phyloP scores from a whole-genome alignment of 495 filamentous ascomycete species.

The Aspergillus incahuasiensis region DNA sequence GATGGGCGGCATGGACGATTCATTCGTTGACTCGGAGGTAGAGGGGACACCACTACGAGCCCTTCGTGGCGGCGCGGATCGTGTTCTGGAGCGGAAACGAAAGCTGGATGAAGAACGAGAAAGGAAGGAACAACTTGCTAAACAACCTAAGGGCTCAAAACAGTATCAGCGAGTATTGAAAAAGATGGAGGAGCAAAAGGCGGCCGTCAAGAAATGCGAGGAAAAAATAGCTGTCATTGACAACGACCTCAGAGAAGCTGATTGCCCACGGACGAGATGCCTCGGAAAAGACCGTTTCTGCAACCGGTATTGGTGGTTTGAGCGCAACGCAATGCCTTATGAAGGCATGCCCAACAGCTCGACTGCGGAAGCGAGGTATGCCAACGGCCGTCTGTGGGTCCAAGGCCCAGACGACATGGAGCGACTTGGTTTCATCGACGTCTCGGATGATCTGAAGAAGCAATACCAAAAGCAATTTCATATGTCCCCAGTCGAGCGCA shows the following conservation, averaged over 20 bases:
- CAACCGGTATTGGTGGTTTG: conserved; percentile 99
- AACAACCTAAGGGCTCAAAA: conserved; percentile 81
- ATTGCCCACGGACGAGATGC: conserved; percentile 83
- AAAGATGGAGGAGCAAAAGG: conserved; percentile 81
- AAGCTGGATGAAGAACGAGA: conserved; percentile 82
- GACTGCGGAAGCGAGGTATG: conserved; percentile 79
- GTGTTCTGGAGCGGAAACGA: conserved; percentile 72
- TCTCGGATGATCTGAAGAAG: conserved; percentile 61
- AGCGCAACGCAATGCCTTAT: conserved; percentile 97
- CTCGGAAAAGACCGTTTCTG: conserved; percentile 93
- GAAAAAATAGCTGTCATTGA: conserved; percentile 78
- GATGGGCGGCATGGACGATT: conserved; percentile 62
- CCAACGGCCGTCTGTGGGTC: conserved; percentile 93
- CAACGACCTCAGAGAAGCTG: conserved; percentile 87
- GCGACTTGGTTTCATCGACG: conserved; percentile 76
- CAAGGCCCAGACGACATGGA: conserved; percentile 93
- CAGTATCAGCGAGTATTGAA: conserved; percentile 81
- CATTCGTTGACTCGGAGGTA: conserved; percentile 55
- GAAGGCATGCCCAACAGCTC: conserved; percentile 83
- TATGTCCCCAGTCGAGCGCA: conserved; percentile 79
- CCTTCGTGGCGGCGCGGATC: conserved; percentile 70
- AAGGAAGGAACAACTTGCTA: conserved; percentile 71
- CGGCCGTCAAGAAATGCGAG: conserved; percentile 71
- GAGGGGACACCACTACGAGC: conserved; percentile 62
- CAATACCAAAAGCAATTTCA: conserved; percentile 60